Evolutionary conservation across 2,329 filamentous ascomycete species (phyloP).

Genomic region (Hymenoscyphus occultus): DNA sequence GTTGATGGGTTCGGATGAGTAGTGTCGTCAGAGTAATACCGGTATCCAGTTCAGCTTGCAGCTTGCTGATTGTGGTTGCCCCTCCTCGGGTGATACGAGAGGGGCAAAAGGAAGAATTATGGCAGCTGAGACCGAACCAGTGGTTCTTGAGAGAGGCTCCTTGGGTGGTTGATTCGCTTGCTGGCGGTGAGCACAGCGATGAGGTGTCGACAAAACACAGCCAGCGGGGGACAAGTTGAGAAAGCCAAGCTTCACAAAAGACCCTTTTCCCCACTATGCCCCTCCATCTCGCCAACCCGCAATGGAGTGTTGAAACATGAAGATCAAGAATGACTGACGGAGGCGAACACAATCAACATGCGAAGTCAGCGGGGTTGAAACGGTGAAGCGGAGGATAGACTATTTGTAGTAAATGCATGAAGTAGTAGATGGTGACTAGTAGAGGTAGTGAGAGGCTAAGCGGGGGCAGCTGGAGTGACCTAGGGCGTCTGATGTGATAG

Average conservation of each 20-base stretch:
- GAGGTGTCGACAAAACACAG: neutral
- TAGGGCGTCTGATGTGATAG: neutral
- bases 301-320: conserved; percentile 1
- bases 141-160: neutral
- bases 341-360: neutral
- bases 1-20: too few relatives aligned
- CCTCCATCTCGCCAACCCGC: neutral
- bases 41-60: neutral
- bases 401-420: neutral
- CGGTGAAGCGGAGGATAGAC: neutral
- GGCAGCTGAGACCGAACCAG: conserved; percentile 1
- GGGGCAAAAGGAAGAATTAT: neutral
- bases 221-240: neutral
- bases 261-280: conserved; percentile 1
- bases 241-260: neutral
- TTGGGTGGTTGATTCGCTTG: neutral
- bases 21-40: too few relatives aligned
- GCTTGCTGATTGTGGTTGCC: neutral
- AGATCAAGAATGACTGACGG: neutral
- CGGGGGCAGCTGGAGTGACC: neutral
- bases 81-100: neutral
- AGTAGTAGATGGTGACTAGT: too few relatives aligned
- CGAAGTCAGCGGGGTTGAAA: neutral
- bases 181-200: conserved; percentile 2
- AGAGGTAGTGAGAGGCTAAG: neutral